Evolutionary conservation across 768 basidiomycete species (phyloP), one percentile per base, ranked within the genome.

Genomic region (Zangia roseola): DNA sequence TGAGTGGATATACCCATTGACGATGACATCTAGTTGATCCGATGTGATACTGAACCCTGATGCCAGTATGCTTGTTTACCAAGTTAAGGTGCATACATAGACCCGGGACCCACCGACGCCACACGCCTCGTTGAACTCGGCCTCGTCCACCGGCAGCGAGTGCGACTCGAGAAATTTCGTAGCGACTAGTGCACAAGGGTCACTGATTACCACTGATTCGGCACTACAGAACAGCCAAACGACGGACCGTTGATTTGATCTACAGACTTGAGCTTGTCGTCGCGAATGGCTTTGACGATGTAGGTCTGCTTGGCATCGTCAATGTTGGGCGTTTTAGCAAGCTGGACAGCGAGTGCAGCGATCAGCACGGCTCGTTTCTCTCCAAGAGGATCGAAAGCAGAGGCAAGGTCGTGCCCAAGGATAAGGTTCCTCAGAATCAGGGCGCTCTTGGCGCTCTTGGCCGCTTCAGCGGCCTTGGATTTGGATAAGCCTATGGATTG

Each of bases 211-310:
- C 17, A 45, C n/a, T 38, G 26, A 37, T 13, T 19, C n/a, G 10
- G 39, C n/a, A n/a, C n/a, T 21, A 43, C 14, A 30, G 17, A 26
- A 28, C 28, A 40, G 17, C 37, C 34, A 26, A 23, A 42, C 10
- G 31, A 68, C 84, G 58, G 59, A 93, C 94, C 94, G 45, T 80
- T 74, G 21, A 97, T 82, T 74, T 97, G 94, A 65, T 97, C 95
- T 4, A 82, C 78, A 28, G 79, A 82, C 69, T 86, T 89, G 49
- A 98, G 68, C 54, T 80, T 80, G 19, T 80, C 84, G 47, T 83
- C 79, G n/a, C 83, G 64, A 58, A 98, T 84, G 53, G 76, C 81
- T n/a, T 71, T 65, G 31, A 91, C 74, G 16, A 86, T 71, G 67
- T 83, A 91, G 38, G 70, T 74, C 52, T 79, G 76, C 63, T 81